A percentile compares a stretch with the other conserved stretches of the same genome.
Conservation (phyloP, 768 basidiomycete genomes). For the Boletellus emodensis region DNA sequence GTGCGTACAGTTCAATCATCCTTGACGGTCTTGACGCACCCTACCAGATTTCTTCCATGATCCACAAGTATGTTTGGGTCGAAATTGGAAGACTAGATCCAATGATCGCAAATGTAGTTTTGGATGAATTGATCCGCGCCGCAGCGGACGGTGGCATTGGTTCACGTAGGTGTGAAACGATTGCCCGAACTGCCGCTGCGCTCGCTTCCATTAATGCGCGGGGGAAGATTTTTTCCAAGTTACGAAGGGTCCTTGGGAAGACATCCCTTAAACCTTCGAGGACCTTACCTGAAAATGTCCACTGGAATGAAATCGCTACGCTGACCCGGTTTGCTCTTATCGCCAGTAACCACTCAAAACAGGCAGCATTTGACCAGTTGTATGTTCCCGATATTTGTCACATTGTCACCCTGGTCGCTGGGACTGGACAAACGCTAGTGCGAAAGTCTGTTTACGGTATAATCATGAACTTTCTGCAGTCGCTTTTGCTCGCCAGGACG, state of each 20-base stretch:
- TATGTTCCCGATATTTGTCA: conserved; percentile 84
- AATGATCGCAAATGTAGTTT: conserved; percentile 61
- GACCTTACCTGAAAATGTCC: conserved; percentile 62
- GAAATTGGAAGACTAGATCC: conserved; percentile 70
- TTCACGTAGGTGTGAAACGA: conserved; percentile 67
- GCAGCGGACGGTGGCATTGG: conserved; percentile 83
- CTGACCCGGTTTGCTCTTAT: conserved; percentile 72
- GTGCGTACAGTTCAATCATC: conserved; percentile 41
- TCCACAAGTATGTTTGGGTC: conserved; percentile 75
- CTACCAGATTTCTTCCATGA: conserved; percentile 55
- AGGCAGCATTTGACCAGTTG: conserved; percentile 63
- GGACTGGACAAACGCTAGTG: conserved; percentile 66
- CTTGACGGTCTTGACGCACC: conserved; percentile 1
- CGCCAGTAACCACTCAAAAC: conserved; percentile 63
- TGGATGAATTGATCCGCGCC: conserved; percentile 77
- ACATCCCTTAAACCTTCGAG: conserved; percentile 61
- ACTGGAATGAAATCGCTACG: conserved; percentile 80
- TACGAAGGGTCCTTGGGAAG: conserved; percentile 78
- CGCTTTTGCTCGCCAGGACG: conserved; percentile 56
- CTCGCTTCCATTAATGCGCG: conserved; percentile 75
- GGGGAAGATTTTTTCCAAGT: conserved; percentile 69
- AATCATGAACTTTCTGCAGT: conserved; percentile 77
- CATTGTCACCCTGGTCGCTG: conserved; percentile 72
- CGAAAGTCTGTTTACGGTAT: conserved; percentile 81
- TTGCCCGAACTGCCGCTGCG: conserved; percentile 68